Evolutionary conservation across 805 yeast genomes (phyloP).

Genomic region (Candida pseudofarinosa): DNA sequence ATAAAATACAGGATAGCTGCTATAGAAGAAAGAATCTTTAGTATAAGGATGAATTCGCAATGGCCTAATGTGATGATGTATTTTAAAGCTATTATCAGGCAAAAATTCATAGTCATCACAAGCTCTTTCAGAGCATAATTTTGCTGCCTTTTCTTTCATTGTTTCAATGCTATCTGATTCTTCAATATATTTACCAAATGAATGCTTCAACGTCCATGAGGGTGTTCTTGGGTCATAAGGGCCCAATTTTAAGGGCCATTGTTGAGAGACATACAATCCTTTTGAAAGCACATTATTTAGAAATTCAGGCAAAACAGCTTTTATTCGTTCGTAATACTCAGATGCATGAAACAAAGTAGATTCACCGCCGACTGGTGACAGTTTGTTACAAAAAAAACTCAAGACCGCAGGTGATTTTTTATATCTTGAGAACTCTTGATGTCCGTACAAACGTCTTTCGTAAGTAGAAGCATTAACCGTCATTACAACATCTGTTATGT

Average conservation of each 20-base stretch:
- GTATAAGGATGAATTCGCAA: conserved; percentile 3
- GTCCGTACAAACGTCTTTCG: conserved; percentile 19
- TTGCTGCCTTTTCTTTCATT: conserved; percentile 18
- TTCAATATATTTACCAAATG: conserved; percentile 23
- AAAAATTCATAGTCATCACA: conserved; percentile 21
- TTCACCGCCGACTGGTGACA: neutral
- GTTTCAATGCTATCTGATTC: conserved; percentile 16
- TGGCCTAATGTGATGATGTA: conserved; percentile 19
- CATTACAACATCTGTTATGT: conserved; percentile 15
- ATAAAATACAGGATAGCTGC: conserved; percentile 3
- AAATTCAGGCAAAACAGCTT: neutral
- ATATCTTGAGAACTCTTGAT: conserved; percentile 31
- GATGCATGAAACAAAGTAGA: neutral
- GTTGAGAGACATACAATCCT: neutral
- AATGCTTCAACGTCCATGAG: conserved; percentile 20
- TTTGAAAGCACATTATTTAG: neutral
- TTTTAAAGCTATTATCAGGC: conserved; percentile 16
- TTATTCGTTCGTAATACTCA: neutral
- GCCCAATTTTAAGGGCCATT: neutral
- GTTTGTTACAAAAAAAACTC: conserved; percentile 6
- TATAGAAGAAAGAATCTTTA: conserved; percentile 1
- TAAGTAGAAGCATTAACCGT: conserved; percentile 32
- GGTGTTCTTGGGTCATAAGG: conserved; percentile 1
- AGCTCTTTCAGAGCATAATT: conserved; percentile 13
- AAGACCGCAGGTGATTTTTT: conserved; percentile 16